These are phyloP conservation scores for Jacaranda mimosifolia DNA, from an alignment of 257 asterid species.

Conservation along the genomic window DNA sequence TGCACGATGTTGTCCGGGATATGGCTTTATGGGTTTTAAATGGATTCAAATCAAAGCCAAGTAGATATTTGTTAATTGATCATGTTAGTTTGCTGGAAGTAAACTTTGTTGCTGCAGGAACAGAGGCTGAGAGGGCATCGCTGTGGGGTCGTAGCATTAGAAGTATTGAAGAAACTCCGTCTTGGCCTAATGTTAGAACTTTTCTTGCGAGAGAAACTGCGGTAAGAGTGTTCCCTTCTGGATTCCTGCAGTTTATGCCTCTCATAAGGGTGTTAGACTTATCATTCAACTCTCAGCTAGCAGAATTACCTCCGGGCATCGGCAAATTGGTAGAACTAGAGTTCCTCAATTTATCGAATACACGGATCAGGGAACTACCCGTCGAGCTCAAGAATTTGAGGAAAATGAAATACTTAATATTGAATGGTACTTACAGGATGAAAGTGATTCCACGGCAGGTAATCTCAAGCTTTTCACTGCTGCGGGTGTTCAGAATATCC, in stretches of 20 bases:
- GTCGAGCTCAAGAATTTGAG: constrained; percentile 37
- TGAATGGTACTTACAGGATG: constrained; percentile 30
- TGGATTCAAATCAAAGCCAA: constrained; percentile 19
- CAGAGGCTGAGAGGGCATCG: constrained; percentile 36
- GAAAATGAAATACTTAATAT: constrained; percentile 37
- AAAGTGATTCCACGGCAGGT: constrained; percentile 36
- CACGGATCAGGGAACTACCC: constrained; percentile 38
- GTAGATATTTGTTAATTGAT: constrained; percentile 35
- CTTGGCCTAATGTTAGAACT: constrained; percentile 22
- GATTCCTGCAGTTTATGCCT: constrained; percentile 31
- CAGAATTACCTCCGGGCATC: constrained; percentile 36
- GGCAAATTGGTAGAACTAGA: constrained; percentile 32
- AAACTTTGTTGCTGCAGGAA: constrained; percentile 3
- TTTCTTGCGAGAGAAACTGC: constrained; percentile 34
- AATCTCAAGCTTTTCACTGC: constrained; percentile 29
- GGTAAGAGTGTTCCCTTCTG: constrained; percentile 26
- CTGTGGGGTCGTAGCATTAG: constrained; percentile 40
- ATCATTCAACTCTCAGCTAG: constrained; percentile 35
- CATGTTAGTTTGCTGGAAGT: constrained; percentile 11
- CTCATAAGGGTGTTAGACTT: constrained; percentile 34
- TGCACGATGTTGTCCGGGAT: constrained; percentile 43
- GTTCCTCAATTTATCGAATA: constrained; percentile 36
- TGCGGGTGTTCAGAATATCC: constrained; percentile 40
- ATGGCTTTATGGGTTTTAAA: constrained; percentile 40
- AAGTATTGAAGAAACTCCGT: constrained; percentile 19